Percentiles rank a stretch among this genome's conserved stretches.
phyloP scores from a whole-genome alignment of 2,329 filamentous ascomycete genomes.

The Dryadomyces quercivorus region DNA sequence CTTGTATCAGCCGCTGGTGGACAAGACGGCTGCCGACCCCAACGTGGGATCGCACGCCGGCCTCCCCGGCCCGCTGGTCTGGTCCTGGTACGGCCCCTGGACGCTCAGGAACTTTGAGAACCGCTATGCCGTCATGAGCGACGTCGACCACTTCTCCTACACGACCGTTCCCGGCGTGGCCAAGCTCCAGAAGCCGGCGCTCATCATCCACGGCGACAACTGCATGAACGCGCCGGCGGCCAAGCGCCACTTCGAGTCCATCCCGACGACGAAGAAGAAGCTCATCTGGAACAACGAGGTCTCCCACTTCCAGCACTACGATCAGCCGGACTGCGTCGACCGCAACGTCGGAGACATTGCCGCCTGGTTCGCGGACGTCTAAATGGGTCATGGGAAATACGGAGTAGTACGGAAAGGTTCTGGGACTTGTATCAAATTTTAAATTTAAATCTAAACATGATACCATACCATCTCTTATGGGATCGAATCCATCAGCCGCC shows the following conservation, averaged over 20 bases:
- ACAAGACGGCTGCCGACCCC: conserved; percentile 3
- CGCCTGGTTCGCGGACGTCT: conserved; percentile 1
- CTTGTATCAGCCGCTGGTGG: conserved; percentile 4
- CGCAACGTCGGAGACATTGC: conserved; percentile 4
- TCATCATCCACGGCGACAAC: conserved; percentile 6
- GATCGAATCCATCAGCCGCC: too few relatives aligned
- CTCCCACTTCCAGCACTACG: conserved; percentile 2
- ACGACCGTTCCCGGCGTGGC: conserved; percentile 4
- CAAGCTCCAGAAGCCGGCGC: conserved; percentile 1
- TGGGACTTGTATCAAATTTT: too few relatives aligned
- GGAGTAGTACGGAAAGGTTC: too few relatives aligned
- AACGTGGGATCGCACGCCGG: conserved; percentile 2
- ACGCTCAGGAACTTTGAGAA: conserved; percentile 5
- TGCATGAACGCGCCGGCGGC: conserved; percentile 4
- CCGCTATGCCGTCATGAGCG: conserved; percentile 6
- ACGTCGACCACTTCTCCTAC: conserved; percentile 4
- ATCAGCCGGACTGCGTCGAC: background rate
- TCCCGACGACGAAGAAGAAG: conserved; percentile 3
- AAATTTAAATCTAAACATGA: too few relatives aligned
- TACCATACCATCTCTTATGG: too few relatives aligned
- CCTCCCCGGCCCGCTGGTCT: conserved; percentile 5
- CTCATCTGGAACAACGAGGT: conserved; percentile 4
- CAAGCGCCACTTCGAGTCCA: conserved; percentile 3
- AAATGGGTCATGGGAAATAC: background rate
- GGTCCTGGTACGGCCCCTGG: conserved; percentile 6